These are phyloP conservation scores for Penicillium sp. DNA, from an alignment of 2,329 filamentous ascomycete genomes.

Conservation along the genomic window DNA sequence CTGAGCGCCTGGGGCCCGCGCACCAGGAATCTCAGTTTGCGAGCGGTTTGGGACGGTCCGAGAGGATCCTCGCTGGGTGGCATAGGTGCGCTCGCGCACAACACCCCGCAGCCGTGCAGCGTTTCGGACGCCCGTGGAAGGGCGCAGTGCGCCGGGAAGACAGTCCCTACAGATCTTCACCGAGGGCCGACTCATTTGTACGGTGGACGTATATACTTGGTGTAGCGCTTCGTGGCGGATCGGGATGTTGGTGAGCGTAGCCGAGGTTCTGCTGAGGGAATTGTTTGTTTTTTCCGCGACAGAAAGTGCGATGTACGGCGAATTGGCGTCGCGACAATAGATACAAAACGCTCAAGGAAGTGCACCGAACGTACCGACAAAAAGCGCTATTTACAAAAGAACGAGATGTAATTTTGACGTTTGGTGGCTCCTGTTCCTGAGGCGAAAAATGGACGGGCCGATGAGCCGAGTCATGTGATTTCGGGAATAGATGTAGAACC, in stretches of 20 bases:
- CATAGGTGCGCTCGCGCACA: conserved; percentile 15
- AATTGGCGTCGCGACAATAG: background rate
- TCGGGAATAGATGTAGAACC: conserved; percentile 1
- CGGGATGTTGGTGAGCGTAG: conserved; percentile 11
- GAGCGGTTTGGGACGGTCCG: background rate
- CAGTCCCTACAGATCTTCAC: conserved; percentile 31
- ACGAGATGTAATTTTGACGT: background rate
- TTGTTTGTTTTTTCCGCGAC: conserved; percentile 16
- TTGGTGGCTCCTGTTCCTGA: conserved; percentile 1
- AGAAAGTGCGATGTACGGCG: background rate
- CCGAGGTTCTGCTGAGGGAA: conserved; percentile 23
- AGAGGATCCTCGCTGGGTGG: conserved; percentile 15
- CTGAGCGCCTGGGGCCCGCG: conserved; percentile 9
- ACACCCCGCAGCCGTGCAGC: conserved; percentile 18
- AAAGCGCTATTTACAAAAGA: background rate
- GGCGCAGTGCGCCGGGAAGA: conserved; percentile 26
- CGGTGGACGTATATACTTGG: conserved; percentile 1
- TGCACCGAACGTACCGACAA: background rate
- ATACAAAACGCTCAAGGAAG: background rate
- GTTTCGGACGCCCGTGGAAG: conserved; percentile 17
- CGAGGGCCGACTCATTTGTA: conserved; percentile 31
- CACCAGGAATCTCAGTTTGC: background rate
- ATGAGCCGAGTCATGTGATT: conserved; percentile 25
- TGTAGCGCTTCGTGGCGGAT: background rate
- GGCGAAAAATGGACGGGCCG: conserved; percentile 22